Base-by-base conservation (phyloP, 2,329 filamentous ascomycete genomes). In the Claviceps sp. region DNA sequence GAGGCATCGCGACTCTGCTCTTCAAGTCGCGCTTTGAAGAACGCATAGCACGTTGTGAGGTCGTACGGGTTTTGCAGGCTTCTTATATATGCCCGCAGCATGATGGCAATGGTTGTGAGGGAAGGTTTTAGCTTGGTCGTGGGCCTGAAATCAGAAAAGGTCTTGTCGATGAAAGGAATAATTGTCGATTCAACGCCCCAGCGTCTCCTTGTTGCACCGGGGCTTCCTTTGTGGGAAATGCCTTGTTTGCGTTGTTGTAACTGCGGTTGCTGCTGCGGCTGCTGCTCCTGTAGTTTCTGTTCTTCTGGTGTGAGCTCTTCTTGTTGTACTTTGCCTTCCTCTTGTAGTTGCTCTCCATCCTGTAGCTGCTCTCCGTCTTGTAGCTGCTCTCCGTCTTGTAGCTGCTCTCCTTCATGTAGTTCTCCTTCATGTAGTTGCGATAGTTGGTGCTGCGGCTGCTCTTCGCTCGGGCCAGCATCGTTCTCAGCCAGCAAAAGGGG, bases 31-130 rank as follows among this genome's bases (percentile, higher is more conserved):
- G 61, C 57, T 53, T 69, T 71, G 61, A 78, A 75, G 50, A 71
- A 69, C 7, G 64, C 58, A 57, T 77, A 79, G 44, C 76, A 73
- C 0, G 66, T 57, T 49, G 74, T 60, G 26, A 77, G 59, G 30
- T 68, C 67, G 50, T 68, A 70, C 5, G 66, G 65, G 37, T 63
- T 60, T 7, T 65, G 62, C 11, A 74, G 58, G 43, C 63, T 69
- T 48, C 66, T 67, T 52, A 77, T 61, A 51, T 75, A 77, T 18
- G 70, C 70, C 7, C 70, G 57, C 22, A 76, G 56, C 74, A 78
- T 77, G 53, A 73, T 69, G 26, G 62, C 59, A 14, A 78, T 60
- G 0, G 71, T 75, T 5, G 65, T 59, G 41, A 59, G 55, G 3
- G 63, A 65, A 0, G 74, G 74, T 16, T 61, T 57, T n/a, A 70